Conservation (phyloP, 2,329 filamentous ascomycete genomes). For the Arthrobotrys entomopaga region DNA sequence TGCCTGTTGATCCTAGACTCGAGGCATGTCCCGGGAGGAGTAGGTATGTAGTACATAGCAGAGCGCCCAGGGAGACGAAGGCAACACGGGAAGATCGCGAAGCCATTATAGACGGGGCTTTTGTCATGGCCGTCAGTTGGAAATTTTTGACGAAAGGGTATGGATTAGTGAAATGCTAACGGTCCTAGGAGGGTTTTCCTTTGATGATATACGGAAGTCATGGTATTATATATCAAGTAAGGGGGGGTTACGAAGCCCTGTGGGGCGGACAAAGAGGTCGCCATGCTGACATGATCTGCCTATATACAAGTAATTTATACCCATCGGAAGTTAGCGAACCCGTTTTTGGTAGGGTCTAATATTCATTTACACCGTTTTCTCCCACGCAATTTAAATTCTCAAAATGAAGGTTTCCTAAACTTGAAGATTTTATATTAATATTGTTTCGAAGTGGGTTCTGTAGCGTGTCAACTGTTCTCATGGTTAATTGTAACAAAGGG, state of each 20-base stretch:
- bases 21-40: constrained; percentile 46
- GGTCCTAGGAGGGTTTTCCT: neutral
- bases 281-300: neutral
- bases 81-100: constrained; percentile 34
- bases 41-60: constrained; percentile 42
- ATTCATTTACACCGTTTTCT: neutral
- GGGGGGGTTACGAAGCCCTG: constrained; percentile 5
- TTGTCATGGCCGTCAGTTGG: constrained; percentile 5
- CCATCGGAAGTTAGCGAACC: neutral
- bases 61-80: constrained; percentile 19
- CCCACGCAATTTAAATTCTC: too few species aligned
- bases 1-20: constrained; percentile 24
- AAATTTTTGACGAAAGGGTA: neutral
- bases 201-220: too few species aligned
- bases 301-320: neutral
- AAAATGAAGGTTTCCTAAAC: too few species aligned
- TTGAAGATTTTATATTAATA: too few species aligned
- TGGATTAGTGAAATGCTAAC: neutral
- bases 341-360: neutral
- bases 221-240: neutral
- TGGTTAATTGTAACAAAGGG: neutral
- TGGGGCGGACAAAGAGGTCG: constrained; percentile 6
- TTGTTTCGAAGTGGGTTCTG: too few species aligned
- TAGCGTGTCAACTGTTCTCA: neutral
- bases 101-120: constrained; percentile 23